Conservation (phyloP, 2,329 filamentous ascomycete species). For the Ophiostoma populinum region DNA sequence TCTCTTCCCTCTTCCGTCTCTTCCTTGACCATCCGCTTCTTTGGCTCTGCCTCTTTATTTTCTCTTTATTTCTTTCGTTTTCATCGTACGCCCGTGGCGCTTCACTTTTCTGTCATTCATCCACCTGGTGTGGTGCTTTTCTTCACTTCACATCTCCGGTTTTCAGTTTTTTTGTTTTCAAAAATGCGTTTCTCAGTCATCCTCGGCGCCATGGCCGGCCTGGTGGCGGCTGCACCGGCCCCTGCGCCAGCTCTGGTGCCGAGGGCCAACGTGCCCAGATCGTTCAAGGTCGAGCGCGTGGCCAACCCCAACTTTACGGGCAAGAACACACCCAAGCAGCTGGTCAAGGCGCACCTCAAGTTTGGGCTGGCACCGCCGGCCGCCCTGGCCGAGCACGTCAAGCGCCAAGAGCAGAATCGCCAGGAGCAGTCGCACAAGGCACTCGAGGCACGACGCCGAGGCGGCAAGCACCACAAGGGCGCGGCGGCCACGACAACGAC, state of each 20-base stretch:
- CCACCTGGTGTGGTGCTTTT: conserved; percentile 1
- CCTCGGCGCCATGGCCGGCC: conserved; percentile 26
- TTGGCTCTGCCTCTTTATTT: conserved; percentile 1
- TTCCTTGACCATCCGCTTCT: too few relatives aligned
- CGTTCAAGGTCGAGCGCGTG: conserved; percentile 44
- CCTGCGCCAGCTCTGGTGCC: conserved; percentile 11
- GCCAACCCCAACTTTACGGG: conserved; percentile 36
- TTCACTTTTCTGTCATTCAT: background rate
- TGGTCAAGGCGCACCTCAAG: conserved; percentile 52
- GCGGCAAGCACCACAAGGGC: conserved; percentile 3
- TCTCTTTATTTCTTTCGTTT: background rate
- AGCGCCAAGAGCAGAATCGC: conserved; percentile 11
- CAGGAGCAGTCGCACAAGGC: too few relatives aligned
- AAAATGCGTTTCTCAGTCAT: conserved; percentile 14
- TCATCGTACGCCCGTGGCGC: background rate
- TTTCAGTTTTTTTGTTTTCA: conserved; percentile 3
- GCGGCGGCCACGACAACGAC: background rate
- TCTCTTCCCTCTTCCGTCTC: background rate
- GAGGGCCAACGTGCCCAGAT: too few relatives aligned
- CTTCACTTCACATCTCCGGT: conserved; percentile 1
- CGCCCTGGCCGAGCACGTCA: conserved; percentile 22
- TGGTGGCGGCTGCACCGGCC: conserved; percentile 27
- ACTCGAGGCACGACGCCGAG: too few relatives aligned
- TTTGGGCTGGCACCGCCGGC: conserved; percentile 37
- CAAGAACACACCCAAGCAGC: conserved; percentile 38